Conservation (phyloP, 352 stramenopile species). For the Phytophthora foliorum region DNA sequence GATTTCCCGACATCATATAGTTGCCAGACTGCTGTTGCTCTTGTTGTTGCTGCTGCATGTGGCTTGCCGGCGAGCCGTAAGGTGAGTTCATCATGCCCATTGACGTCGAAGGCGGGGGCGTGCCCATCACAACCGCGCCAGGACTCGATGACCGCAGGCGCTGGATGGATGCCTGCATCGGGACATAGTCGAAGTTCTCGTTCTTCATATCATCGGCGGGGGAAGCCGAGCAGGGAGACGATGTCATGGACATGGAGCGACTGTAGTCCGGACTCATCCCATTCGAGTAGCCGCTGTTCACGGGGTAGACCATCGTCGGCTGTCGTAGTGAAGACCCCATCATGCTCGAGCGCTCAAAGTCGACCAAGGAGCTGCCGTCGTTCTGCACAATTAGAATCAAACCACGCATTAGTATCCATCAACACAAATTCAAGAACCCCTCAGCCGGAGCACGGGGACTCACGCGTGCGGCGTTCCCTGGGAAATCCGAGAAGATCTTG, state of each 20-base stretch:
- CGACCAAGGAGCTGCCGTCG: slow-evolving; percentile 38
- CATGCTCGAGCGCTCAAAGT: slow-evolving; percentile 63
- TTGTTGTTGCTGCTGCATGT: slow-evolving; percentile 42
- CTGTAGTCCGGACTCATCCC: slow-evolving; percentile 42
- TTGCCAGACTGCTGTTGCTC: slow-evolving; percentile 36
- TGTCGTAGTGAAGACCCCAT: slow-evolving; percentile 55
- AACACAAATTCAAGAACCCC: neutral
- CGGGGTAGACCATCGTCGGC: slow-evolving; percentile 45
- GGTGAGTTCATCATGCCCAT: slow-evolving; percentile 50
- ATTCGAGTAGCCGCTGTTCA: slow-evolving; percentile 43
- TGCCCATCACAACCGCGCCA: slow-evolving; percentile 38
- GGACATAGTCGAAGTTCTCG: slow-evolving; percentile 60
- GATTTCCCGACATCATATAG: slow-evolving; percentile 44
- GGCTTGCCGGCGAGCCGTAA: slow-evolving; percentile 42
- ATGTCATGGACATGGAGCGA: slow-evolving; percentile 45
- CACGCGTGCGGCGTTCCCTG: slow-evolving; percentile 49
- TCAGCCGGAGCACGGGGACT: slow-evolving; percentile 24
- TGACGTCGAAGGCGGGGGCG: slow-evolving; percentile 39
- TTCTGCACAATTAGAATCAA: slow-evolving; percentile 26
- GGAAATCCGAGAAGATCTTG: slow-evolving; percentile 60
- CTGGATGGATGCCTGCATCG: slow-evolving; percentile 49
- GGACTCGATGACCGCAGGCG: slow-evolving; percentile 39
- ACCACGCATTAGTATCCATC: slow-evolving; percentile 8
- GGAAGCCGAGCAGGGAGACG: slow-evolving; percentile 37
- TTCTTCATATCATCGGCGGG: slow-evolving; percentile 37